Conservation (phyloP, 2,329 filamentous ascomycete genomes). For the Pestalotiopsis sp. region DNA sequence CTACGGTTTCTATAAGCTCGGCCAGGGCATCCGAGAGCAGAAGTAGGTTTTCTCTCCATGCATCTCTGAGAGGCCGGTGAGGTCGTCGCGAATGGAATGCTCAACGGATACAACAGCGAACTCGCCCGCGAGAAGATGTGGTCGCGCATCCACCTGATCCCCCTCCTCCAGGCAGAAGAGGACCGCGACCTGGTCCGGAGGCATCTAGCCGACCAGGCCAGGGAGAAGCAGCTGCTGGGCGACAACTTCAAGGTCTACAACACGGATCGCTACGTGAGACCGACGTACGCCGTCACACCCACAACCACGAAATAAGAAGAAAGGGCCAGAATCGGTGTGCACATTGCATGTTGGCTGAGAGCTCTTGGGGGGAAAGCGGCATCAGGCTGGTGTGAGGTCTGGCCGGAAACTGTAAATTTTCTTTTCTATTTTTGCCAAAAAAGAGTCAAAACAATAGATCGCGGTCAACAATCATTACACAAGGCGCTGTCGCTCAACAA, state of each 20-base stretch:
- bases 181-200: slow-evolving; percentile 92
- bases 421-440: neutral
- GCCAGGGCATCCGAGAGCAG: slow-evolving; percentile 82
- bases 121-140: slow-evolving; percentile 97
- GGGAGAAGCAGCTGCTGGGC: slow-evolving; percentile 89
- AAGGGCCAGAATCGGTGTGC: neutral
- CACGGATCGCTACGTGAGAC: slow-evolving; percentile 80
- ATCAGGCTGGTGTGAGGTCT: neutral
- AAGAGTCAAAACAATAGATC: neutral
- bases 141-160: slow-evolving; percentile 92
- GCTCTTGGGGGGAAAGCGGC: neutral
- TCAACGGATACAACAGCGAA: slow-evolving; percentile 58
- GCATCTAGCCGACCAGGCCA: slow-evolving; percentile 80
- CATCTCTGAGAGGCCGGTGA: too few species aligned
- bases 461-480: neutral
- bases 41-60: slow-evolving; percentile 62
- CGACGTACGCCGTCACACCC: slow-evolving; percentile 77
- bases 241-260: slow-evolving; percentile 84
- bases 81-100: neutral
- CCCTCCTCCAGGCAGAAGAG: slow-evolving; percentile 91
- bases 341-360: neutral
- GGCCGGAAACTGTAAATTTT: neutral
- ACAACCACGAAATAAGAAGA: slow-evolving; percentile 36
- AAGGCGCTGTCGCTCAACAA: neutral
- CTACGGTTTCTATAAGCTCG: slow-evolving; percentile 87